Evolutionary conservation across 2,329 filamentous ascomycete genomes (phyloP).

Genomic region (Ceratocystis alfenasii): DNA sequence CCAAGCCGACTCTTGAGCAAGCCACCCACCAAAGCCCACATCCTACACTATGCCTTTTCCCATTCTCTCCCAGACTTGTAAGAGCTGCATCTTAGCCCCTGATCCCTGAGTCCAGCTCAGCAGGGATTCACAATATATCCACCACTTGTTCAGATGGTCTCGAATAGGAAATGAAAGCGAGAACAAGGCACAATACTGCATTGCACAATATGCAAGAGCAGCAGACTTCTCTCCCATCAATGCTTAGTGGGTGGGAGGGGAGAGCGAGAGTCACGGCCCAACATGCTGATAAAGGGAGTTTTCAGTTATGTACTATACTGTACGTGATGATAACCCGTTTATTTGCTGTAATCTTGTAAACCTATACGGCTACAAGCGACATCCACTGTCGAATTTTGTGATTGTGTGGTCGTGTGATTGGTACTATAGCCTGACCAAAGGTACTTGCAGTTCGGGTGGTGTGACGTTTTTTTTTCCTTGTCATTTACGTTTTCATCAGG

Average conservation of each 20-base stretch:
- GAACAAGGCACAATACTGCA: neutral
- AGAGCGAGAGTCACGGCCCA: neutral
- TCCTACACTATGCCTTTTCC: neutral
- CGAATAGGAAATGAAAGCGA: conserved; percentile 5
- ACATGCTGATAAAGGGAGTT: neutral
- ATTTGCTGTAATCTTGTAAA: too few relatives aligned
- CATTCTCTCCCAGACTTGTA: neutral
- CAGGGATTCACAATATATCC: neutral
- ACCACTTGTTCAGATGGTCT: conserved; percentile 10
- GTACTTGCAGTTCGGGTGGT: too few relatives aligned
- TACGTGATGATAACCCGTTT: too few relatives aligned
- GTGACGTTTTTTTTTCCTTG: too few relatives aligned
- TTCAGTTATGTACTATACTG: too few relatives aligned
- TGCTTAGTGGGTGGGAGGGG: neutral
- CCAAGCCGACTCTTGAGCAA: neutral
- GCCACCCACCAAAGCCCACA: neutral
- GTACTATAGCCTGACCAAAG: too few relatives aligned
- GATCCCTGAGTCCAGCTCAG: conserved; percentile 14
- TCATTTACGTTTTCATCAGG: too few relatives aligned
- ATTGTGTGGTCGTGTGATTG: too few relatives aligned
- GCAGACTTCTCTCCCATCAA: neutral
- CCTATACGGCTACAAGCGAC: too few relatives aligned
- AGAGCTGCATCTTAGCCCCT: neutral
- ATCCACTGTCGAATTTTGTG: too few relatives aligned
- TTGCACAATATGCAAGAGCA: neutral